Evolutionary conservation across 208 protist genomes (phyloP), one percentile per base, ranked within the genome.

Genomic region (Angomonas deanei): DNA sequence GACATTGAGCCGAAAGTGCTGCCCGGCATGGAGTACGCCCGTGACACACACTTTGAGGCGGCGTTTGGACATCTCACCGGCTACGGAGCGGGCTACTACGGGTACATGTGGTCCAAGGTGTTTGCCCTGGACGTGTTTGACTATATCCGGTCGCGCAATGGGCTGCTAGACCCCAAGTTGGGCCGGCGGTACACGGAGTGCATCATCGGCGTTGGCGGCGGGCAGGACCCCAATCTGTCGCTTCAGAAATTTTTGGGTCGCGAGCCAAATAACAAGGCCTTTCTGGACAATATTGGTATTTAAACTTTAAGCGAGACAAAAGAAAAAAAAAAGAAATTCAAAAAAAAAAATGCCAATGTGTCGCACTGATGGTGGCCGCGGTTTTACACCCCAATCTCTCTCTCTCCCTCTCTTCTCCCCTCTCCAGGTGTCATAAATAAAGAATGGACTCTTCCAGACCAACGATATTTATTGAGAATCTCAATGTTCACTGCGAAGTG

Each of bases 31-130:
- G 53, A 76, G 46, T 84, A 74, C 60, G 69, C 83, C 17, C 31
- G 64, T 38, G 68, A 80, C 30, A 84, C 77, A 5, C 86, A 95
- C 66, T 87, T 92, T 56, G 83, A 91, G 79, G 76, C 69, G 42
- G 64, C 79, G n/a, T 95, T 95, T 61, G 77, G 73, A 0, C 89
- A 95, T 64, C 64, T 95, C 36, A 91, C 70, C 4, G 86, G 86
- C 19, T 93, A 95, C 66, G 78, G 75, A 21, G 84, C 86, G 15
- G 77, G 76, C 21, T 93, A 93, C 72, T 95, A 95, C 66, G 79
- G 80, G 27, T 92, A 95, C 78, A 85, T 90, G 77, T 95, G 82
- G 76, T 88, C 83, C 47, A 89, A 92, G 68, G 89, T 92, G 47
- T 92, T 92, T 66, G 84, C 86, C 5, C 61, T 91, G 58, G 89